Evolutionary conservation across 805 yeast genomes (phyloP).

Genomic region (Candida manassasensis): DNA sequence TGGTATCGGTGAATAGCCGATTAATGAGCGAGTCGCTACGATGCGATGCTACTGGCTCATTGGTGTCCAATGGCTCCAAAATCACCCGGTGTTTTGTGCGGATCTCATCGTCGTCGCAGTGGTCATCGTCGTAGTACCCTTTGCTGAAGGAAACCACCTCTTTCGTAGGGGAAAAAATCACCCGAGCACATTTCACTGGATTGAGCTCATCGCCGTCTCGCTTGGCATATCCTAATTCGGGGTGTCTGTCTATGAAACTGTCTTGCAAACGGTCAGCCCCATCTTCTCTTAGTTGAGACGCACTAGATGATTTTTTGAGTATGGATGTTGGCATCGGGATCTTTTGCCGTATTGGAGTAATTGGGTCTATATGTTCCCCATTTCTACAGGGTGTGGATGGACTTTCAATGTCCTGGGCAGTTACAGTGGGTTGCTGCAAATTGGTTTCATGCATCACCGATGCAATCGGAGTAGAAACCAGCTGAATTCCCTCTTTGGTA

Average conservation of each 20-base stretch:
- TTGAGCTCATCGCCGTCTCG: slow-evolving; percentile 20
- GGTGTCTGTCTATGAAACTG: slow-evolving; percentile 13
- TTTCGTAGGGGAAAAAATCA: slow-evolving; percentile 33
- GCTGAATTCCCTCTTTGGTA: slow-evolving; percentile 9
- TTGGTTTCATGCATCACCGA: background rate
- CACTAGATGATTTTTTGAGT: background rate
- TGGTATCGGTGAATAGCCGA: slow-evolving; percentile 32
- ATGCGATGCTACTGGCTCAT: background rate
- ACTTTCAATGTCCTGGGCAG: background rate
- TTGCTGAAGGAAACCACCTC: slow-evolving; percentile 13
- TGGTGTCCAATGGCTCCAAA: slow-evolving; percentile 1
- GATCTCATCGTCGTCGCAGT: slow-evolving; percentile 7
- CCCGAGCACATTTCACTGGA: slow-evolving; percentile 28
- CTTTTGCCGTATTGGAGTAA: background rate
- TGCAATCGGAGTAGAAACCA: slow-evolving; percentile 18
- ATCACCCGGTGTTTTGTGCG: slow-evolving; percentile 2
- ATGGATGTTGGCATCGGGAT: background rate
- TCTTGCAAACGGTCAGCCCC: slow-evolving; percentile 6
- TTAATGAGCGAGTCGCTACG: background rate
- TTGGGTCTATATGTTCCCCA: background rate
- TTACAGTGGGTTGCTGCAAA: background rate
- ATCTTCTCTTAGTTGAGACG: background rate
- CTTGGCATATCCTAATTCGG: slow-evolving; percentile 16
- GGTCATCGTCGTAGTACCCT: slow-evolving; percentile 16
- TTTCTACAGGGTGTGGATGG: background rate